Base-by-base conservation (phyloP, 805 yeast genomes). In the Nakazawaea sp. region DNA sequence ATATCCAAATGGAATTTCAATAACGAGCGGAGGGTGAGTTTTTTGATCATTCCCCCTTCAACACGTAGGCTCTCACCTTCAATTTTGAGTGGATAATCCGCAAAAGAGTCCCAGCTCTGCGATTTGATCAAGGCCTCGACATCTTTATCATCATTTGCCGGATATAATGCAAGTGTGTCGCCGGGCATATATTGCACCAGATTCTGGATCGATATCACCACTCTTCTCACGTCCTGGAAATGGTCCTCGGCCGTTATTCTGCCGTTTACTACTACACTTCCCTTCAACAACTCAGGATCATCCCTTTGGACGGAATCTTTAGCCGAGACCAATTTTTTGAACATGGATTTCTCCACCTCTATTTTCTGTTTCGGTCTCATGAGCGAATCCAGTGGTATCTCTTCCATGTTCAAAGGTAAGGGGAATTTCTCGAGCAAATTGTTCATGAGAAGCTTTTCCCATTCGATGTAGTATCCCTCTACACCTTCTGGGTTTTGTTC, bases 191-290 rank as follows among this genome's bases (percentile, higher is more conserved):
- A 84, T 1, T 49, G 52, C 4, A 41, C 38, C 1, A 36, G 36
- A 1, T 44, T 41, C 13, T 60, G 55, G 13, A 31, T 32, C 19
- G 61, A 55, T 13, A 86, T 61, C 0, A 54, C 51, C 11, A 88
- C 55, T 37, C 72, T 75, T 27, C 96, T 66, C 2, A 90, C 95
- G 53, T 92, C 97, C 56, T 92, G 97, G 59, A 86, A 87, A 60
- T 92, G 97, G 35, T 75, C 79, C 0, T 46, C 43, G 0, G 72
- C 55, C 0, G 97, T 90, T 12, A 92, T 61, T 41, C 96, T 59
- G 1, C 57, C 44, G 50, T 86, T 86, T 2, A 43, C 31, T 0
- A 44, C 39, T 5, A 89, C 66, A 8, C 45, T 59, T 0, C 83
- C 95, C 21, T 19, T 33, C 7, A 27, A 19, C 10, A 39, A 18